Evolutionary conservation across 164 flowering plant genomes (phyloP).

Genomic region (Dillenia turbinata): DNA sequence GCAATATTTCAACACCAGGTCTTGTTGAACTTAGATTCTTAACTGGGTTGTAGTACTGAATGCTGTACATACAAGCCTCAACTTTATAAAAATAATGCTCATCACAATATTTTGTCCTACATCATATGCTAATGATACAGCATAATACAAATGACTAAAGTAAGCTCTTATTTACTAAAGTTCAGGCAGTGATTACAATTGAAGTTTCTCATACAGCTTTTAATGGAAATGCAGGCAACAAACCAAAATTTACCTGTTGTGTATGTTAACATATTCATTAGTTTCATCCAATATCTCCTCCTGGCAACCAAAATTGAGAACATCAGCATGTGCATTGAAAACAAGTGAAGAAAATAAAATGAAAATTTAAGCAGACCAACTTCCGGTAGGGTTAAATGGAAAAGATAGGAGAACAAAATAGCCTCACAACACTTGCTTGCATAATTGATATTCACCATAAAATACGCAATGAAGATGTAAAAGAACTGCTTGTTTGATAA

Average conservation of each 20-base stretch:
- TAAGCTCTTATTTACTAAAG: background rate
- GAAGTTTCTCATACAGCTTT: too few relatives aligned
- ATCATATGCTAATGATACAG: too few relatives aligned
- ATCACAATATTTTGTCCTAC: too few relatives aligned
- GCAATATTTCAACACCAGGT: too few relatives aligned
- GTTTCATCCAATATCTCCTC: conserved; percentile 97
- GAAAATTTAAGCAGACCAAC: background rate
- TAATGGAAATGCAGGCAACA: too few relatives aligned
- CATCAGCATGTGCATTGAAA: conserved; percentile 1
- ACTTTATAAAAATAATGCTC: too few relatives aligned
- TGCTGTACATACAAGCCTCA: too few relatives aligned
- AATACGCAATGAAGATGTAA: too few relatives aligned
- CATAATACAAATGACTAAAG: background rate
- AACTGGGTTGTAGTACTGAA: too few relatives aligned
- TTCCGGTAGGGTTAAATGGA: too few relatives aligned
- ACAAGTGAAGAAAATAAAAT: background rate
- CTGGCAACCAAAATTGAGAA: conserved; percentile 30
- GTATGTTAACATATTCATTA: conserved; percentile 87
- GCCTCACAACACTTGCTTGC: background rate
- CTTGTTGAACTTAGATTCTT: too few relatives aligned
- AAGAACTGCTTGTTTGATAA: too few relatives aligned
- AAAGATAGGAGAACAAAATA: background rate
- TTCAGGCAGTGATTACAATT: background rate
- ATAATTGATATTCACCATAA: background rate
- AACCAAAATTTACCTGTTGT: conserved; percentile 57